A percentile compares a stretch with the other conserved stretches of the same genome.
Evolutionary conservation across 1,139 yeast genomes (phyloP).

Genomic region (Hyphopichia pseudoburtonii): DNA sequence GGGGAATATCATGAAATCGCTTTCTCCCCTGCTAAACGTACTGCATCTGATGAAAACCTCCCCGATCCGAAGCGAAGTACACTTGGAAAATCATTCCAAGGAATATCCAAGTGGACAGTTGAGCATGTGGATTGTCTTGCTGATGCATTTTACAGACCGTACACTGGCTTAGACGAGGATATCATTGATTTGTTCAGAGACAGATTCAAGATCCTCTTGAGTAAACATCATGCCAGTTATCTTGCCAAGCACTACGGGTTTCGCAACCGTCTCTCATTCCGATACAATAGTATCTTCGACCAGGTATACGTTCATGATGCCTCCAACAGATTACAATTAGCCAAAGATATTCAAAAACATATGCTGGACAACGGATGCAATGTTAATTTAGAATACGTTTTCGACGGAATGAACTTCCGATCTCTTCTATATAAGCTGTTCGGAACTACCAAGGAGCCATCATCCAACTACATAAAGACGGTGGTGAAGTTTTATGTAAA

Average conservation of each 20-base stretch:
- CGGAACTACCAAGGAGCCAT: neutral
- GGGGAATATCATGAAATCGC: too few species aligned
- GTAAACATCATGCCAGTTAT: neutral
- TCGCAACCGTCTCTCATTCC: conserved; percentile 1
- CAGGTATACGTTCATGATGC: neutral
- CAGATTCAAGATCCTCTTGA: conserved; percentile 5
- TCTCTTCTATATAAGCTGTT: conserved; percentile 1
- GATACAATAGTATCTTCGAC: neutral
- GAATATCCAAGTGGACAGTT: conserved; percentile 10
- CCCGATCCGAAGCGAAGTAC: neutral
- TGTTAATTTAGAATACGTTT: neutral
- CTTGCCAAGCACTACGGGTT: conserved; percentile 3
- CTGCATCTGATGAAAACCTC: neutral
- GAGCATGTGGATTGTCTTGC: conserved; percentile 10
- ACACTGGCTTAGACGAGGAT: conserved; percentile 7
- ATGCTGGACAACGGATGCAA: neutral
- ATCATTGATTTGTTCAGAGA: conserved; percentile 8
- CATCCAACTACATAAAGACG: neutral
- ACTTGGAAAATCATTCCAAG: neutral
- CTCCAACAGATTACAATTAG: neutral
- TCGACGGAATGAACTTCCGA: conserved; percentile 1
- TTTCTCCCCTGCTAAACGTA: too few species aligned
- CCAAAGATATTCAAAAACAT: neutral
- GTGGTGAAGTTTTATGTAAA: neutral
- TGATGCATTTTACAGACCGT: conserved; percentile 9